Evolutionary conservation across 1,284 basidiomycete species (phyloP).

Genomic region (Fomes fomentarius): DNA sequence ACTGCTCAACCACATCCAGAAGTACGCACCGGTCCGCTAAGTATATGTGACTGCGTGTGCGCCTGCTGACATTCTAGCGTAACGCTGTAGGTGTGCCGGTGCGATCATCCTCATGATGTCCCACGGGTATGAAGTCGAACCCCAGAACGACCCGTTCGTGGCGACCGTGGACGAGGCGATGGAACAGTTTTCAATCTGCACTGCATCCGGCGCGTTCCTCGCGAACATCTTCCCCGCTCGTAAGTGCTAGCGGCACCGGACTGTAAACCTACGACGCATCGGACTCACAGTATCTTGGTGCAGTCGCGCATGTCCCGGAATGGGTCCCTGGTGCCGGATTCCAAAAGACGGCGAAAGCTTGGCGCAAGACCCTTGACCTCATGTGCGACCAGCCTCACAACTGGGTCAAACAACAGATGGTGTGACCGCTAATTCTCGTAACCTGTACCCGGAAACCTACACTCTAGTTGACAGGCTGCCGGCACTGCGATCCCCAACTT

Average conservation of each 20-base stretch:
- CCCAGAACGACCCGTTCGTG: constrained; percentile 31
- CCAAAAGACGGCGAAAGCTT: constrained; percentile 27
- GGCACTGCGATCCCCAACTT: constrained; percentile 33
- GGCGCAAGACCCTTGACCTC: constrained; percentile 23
- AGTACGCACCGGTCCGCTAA: constrained; percentile 43
- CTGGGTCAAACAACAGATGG: constrained; percentile 32
- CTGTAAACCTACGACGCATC: background rate
- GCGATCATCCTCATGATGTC: constrained; percentile 34
- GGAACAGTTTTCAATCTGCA: constrained; percentile 28
- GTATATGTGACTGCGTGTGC: no score
- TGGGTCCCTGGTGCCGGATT: constrained; percentile 36
- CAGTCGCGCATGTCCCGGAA: constrained; percentile 33
- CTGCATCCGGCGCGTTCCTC: constrained; percentile 32
- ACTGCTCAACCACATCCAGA: constrained; percentile 56
- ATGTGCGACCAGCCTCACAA: constrained; percentile 32
- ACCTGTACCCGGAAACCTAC: background rate
- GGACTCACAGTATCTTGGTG: no score
- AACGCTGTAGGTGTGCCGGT: constrained; percentile 28
- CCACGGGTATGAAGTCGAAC: constrained; percentile 33
- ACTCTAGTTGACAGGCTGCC: constrained; percentile 24
- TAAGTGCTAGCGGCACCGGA: constrained; percentile 11
- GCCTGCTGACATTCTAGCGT: background rate
- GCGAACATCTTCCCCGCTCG: constrained; percentile 35
- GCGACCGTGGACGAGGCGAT: constrained; percentile 32
- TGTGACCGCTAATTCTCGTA: no score